Conservation (phyloP, 768 basidiomycete species). For the Scleroderma citrinum region DNA sequence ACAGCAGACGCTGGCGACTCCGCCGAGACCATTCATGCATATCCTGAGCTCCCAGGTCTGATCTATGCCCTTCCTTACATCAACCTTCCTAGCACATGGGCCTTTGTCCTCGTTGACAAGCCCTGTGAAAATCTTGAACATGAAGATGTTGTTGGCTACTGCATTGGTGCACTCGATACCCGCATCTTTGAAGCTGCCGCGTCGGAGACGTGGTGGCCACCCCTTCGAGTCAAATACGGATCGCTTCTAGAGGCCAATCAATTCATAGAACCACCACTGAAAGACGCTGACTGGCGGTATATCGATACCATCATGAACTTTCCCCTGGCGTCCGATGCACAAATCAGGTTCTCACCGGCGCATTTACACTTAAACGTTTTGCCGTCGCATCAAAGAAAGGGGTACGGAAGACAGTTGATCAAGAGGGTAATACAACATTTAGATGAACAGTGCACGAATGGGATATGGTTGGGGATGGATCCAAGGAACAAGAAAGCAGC, state of each 20-base stretch:
- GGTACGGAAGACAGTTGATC: conserved; percentile 67
- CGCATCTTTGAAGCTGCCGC: conserved; percentile 54
- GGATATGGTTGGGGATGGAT: conserved; percentile 67
- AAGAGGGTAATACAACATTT: conserved; percentile 48
- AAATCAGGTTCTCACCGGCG: conserved; percentile 60
- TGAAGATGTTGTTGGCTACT: conserved; percentile 58
- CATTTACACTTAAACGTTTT: conserved; percentile 75
- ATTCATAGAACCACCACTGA: conserved; percentile 10
- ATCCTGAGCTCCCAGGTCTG: conserved; percentile 61
- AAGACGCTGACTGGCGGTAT: conserved; percentile 24
- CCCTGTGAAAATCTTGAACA: conserved; percentile 29
- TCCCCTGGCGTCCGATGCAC: conserved; percentile 42
- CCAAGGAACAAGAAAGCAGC: conserved; percentile 54
- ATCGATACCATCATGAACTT: conserved; percentile 31
- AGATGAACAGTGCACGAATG: conserved; percentile 37
- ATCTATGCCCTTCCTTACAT: conserved; percentile 75
- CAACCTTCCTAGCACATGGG: conserved; percentile 58
- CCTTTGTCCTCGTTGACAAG: conserved; percentile 63
- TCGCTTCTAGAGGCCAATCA: conserved; percentile 8
- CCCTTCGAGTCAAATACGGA: conserved; percentile 49
- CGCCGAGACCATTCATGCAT: conserved; percentile 56
- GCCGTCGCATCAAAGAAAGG: conserved; percentile 57
- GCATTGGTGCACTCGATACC: conserved; percentile 63
- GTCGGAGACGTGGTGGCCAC: conserved; percentile 59
- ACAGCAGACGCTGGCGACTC: conserved; percentile 68